Conservation (phyloP, 2,329 filamentous ascomycete species). For the Venturiaceae sp. region DNA sequence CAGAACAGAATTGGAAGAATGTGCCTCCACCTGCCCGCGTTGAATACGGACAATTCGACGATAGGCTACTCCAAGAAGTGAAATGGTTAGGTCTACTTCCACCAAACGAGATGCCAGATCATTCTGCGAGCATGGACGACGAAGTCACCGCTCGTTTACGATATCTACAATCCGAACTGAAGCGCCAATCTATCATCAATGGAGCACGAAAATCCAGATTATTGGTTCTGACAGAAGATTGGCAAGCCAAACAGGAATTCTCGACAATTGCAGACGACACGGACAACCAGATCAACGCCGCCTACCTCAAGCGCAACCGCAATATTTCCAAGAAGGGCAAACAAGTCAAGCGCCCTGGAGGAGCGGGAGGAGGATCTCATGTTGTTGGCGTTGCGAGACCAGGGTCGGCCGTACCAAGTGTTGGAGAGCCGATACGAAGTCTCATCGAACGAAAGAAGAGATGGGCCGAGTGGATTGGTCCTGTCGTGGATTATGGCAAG, state of each 20-base stretch:
- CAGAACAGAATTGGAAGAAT: slow-evolving; percentile 75
- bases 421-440: slow-evolving; percentile 83
- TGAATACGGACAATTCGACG: slow-evolving; percentile 79
- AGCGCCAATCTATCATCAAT: slow-evolving; percentile 77
- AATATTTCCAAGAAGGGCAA: slow-evolving; percentile 93
- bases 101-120: slow-evolving; percentile 60
- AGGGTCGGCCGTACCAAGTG: slow-evolving; percentile 53
- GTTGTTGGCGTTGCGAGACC: slow-evolving; percentile 37
- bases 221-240: slow-evolving; percentile 78
- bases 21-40: slow-evolving; percentile 36
- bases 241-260: slow-evolving; percentile 95
- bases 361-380: slow-evolving; percentile 62
- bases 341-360: slow-evolving; percentile 65
- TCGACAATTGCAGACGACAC: slow-evolving; percentile 94
- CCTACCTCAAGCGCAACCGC: slow-evolving; percentile 90
- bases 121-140: slow-evolving; percentile 84
- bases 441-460: slow-evolving; percentile 84
- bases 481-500: slow-evolving; percentile 79
- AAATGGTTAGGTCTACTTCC: slow-evolving; percentile 82
- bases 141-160: slow-evolving; percentile 86
- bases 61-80: slow-evolving; percentile 84
- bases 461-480: slow-evolving; percentile 86
- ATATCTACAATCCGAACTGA: slow-evolving; percentile 71
- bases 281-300: slow-evolving; percentile 86
- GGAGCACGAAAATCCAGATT: slow-evolving; percentile 82